phyloP scores from a whole-genome alignment of 495 filamentous ascomycete genomes.

The Penicillium robsamsonii region DNA sequence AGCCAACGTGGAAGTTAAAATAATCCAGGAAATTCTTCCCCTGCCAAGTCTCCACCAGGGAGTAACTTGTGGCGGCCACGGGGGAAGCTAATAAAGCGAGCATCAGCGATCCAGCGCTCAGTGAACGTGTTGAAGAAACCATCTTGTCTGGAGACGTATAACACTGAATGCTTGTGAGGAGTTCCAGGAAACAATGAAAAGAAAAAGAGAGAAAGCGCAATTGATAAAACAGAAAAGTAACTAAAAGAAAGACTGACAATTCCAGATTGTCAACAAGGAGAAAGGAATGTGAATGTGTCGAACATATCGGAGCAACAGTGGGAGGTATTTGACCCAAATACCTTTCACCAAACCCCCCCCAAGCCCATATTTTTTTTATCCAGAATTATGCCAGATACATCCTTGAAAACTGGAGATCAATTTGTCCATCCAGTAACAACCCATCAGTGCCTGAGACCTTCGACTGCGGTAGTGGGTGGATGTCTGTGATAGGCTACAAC shows the following conservation, averaged over 20 bases:
- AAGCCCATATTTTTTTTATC: not conserved
- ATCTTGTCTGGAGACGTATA: slow-evolving; percentile 18
- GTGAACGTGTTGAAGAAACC: slow-evolving; percentile 20
- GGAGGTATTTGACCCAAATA: slow-evolving; percentile 17
- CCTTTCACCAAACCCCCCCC: not conserved
- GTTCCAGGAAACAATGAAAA: slow-evolving; percentile 8
- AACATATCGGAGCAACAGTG: slow-evolving; percentile 14
- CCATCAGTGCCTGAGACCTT: not conserved
- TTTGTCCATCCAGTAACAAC: slow-evolving; percentile 6
- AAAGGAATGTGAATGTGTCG: slow-evolving; percentile 28
- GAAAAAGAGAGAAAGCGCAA: slow-evolving; percentile 8
- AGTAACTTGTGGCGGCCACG: slow-evolving; percentile 33
- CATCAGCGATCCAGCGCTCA: slow-evolving; percentile 32
- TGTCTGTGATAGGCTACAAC: slow-evolving; percentile 2
- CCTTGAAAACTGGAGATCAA: slow-evolving; percentile 1
- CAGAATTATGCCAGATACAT: not conserved
- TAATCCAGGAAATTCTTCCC: slow-evolving; percentile 49
- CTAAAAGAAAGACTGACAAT: slow-evolving; percentile 22
- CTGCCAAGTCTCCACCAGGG: slow-evolving; percentile 45
- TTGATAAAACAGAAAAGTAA: slow-evolving; percentile 11
- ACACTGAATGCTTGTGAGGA: slow-evolving; percentile 1
- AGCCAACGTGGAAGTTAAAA: slow-evolving; percentile 48
- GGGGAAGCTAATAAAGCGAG: slow-evolving; percentile 21
- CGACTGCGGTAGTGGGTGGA: not conserved
- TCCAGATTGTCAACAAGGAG: slow-evolving; percentile 25